phyloP scores from a whole-genome alignment of 2,329 filamentous ascomycete species.

The Emergomyces pasteurianus region DNA sequence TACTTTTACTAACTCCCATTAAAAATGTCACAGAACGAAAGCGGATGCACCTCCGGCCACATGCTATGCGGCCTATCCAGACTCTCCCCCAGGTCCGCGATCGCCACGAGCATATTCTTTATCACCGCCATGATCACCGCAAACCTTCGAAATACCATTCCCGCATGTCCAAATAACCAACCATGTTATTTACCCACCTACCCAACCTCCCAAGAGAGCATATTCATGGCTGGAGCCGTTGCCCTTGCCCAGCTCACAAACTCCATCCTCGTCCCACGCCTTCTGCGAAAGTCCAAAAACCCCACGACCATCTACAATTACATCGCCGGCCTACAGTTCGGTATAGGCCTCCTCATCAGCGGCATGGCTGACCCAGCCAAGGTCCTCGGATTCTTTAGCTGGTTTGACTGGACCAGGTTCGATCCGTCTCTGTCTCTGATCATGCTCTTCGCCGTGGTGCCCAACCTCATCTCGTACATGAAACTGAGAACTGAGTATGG shows the following conservation, averaged over 20 bases:
- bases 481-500: slow-evolving; percentile 17
- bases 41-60: slow-evolving; percentile 44
- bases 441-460: slow-evolving; percentile 39
- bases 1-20: not conserved
- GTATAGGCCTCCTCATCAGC: slow-evolving; percentile 39
- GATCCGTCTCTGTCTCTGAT: slow-evolving; percentile 41
- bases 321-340: slow-evolving; percentile 39
- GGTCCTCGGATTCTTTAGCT: slow-evolving; percentile 39
- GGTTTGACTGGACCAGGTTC: slow-evolving; percentile 33
- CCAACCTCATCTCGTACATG: slow-evolving; percentile 30
- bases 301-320: slow-evolving; percentile 30
- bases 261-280: slow-evolving; percentile 21
- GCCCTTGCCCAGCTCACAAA: slow-evolving; percentile 22
- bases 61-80: slow-evolving; percentile 44
- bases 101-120: slow-evolving; percentile 37
- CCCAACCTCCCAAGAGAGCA: slow-evolving; percentile 25
- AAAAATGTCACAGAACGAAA: slow-evolving; percentile 26
- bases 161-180: slow-evolving; percentile 23
- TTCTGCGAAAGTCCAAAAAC: slow-evolving; percentile 18
- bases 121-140: slow-evolving; percentile 32
- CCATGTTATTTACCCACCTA: slow-evolving; percentile 39
- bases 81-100: slow-evolving; percentile 37
- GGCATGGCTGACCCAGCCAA: slow-evolving; percentile 42
- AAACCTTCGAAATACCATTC: slow-evolving; percentile 24
- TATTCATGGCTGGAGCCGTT: slow-evolving; percentile 24